phyloP scores from a whole-genome alignment of 83 land plant species.

The Isoetes engelmannii region DNA sequence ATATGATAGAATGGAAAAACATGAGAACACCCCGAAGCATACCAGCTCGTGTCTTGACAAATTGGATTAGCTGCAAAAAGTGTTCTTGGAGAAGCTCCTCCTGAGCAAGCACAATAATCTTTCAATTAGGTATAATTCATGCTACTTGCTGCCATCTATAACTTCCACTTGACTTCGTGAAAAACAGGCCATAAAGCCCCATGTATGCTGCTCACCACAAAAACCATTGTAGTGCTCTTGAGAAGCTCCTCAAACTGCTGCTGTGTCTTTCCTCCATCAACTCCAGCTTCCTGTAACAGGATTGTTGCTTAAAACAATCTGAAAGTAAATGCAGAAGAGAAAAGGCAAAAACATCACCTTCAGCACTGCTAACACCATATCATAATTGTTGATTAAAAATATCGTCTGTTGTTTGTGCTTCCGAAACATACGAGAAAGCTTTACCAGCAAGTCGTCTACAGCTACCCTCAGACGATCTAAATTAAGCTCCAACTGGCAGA shows the following conservation, averaged over 20 bases:
- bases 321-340: not conserved
- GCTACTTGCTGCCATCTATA: no score
- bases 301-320: not conserved
- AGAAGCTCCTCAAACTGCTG: constrained; percentile 92
- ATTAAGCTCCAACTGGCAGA: constrained; percentile 73
- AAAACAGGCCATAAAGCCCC: not conserved
- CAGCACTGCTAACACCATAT: constrained; percentile 84
- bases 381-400: constrained; percentile 97
- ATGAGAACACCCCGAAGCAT: constrained; percentile 11
- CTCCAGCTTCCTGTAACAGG: constrained; percentile 76
- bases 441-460: constrained; percentile 79
- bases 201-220: constrained; percentile 56
- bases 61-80: constrained; percentile 67
- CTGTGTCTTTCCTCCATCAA: constrained; percentile 81
- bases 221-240: constrained; percentile 76
- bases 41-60: constrained; percentile 94
- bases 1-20: no score
- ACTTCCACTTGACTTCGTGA: not conserved
- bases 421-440: constrained; percentile 66
- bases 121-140: not conserved
- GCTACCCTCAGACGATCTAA: constrained; percentile 91
- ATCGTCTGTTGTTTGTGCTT: constrained; percentile 80
- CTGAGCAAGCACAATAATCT: constrained; percentile 33
- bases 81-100: constrained; percentile 92
- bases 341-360: constrained; percentile 44